Percentiles rank a stretch among this genome's conserved stretches.
phyloP scores from a whole-genome alignment of 2,329 filamentous ascomycete genomes.

The Colletotrichum shisoi region DNA sequence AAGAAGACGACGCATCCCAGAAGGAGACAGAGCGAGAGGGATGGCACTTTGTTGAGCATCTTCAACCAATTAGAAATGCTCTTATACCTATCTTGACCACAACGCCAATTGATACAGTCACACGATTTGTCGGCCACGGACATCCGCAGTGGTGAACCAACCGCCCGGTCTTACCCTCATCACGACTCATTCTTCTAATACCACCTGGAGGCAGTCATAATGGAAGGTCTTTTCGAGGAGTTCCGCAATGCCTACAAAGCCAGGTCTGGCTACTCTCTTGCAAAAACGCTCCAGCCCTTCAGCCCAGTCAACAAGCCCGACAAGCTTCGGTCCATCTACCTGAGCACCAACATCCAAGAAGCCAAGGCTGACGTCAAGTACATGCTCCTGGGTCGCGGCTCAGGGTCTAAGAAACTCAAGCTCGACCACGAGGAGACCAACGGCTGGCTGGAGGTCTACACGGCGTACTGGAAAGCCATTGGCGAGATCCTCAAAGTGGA shows the following conservation, averaged over 20 bases:
- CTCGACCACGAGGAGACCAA: constrained; percentile 72
- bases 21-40: background rate
- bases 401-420: constrained; percentile 57
- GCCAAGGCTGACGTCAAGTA: constrained; percentile 75
- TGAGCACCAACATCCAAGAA: constrained; percentile 72
- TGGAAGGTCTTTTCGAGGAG: constrained; percentile 77
- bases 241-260: constrained; percentile 73
- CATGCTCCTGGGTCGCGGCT: constrained; percentile 64
- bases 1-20: constrained; percentile 19
- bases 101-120: background rate
- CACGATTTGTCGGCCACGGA: background rate
- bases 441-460: constrained; percentile 88
- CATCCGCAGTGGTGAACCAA: background rate
- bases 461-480: constrained; percentile 82
- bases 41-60: background rate
- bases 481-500: constrained; percentile 75
- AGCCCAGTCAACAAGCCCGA: constrained; percentile 68
- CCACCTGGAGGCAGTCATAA: constrained; percentile 48
- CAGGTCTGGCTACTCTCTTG: constrained; percentile 75
- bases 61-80: background rate
- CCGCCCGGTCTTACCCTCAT: background rate
- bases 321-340: constrained; percentile 74
- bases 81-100: background rate
- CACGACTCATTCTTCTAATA: background rate
- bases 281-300: constrained; percentile 77